Base-by-base conservation (phyloP, 1,284 basidiomycete species). In the Ustilago xerochloae region DNA sequence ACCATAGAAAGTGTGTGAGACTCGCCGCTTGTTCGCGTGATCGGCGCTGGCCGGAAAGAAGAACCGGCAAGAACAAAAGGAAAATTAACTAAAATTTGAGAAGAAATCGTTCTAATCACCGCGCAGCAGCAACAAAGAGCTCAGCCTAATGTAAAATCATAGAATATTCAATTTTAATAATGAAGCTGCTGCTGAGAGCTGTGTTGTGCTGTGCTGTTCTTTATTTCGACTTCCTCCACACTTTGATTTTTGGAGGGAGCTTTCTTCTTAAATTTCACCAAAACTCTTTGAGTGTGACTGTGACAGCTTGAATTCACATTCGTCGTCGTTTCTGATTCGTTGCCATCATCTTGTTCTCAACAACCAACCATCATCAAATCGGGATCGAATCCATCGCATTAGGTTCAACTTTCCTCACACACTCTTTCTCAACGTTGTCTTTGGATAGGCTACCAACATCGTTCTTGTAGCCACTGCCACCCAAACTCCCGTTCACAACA, bases 11-110 rank as follows among this genome's bases (percentile, higher is more conserved):
- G n/a, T n/a, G n/a, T 59, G 55, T 57, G 38, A 64, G 62, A 48
- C 57, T 45, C 18, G 26, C 30, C 3, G 2, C 10, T 15, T 33
- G 47, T 12, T 6, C 15, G 50, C 49, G 64, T 62, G 65, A 68
- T 68, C 65, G 65, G 65, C 46, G 22, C 36, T 45, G 49, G 28
- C 38, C 54, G 58, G 58, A 39, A 29, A 35, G 43, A 41, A 29
- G 16, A 46, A 58, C 55, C 13, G 15, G 38, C 33, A 24, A 16
- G 50, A 58, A 52, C 22, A 60, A 55, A 65, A 18, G 22, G 30
- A 49, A 16, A 50, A 49, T 33, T 29, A 39, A 49, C 60, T 26
- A 43, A 43, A 45, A 51, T 45, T 50, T 51, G 58, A n/a, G 48
- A 50, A 50, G 48, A 33, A 50, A 13, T 48, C 29, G 8, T n/a